These are phyloP conservation scores for Lipomyces yamadae DNA, from an alignment of 805 yeast species.

Conservation along the genomic window DNA sequence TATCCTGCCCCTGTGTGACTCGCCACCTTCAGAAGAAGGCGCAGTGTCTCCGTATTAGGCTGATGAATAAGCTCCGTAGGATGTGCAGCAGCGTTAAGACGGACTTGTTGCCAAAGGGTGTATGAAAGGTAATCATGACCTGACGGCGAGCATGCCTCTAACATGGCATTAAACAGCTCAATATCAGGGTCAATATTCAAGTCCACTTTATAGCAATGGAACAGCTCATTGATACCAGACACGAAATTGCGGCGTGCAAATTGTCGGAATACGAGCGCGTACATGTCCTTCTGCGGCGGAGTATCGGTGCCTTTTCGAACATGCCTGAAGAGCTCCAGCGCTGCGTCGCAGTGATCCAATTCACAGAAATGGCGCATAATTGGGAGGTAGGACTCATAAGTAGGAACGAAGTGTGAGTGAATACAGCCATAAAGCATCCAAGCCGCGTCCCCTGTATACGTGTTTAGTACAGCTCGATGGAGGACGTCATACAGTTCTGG, in stretches of 20 bases:
- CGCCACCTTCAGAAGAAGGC: conserved; percentile 67
- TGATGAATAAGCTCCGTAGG: conserved; percentile 39
- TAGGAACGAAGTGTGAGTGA: conserved; percentile 59
- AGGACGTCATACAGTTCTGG: conserved; percentile 52
- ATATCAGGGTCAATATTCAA: conserved; percentile 59
- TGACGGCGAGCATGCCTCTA: conserved; percentile 67
- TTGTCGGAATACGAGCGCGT: conserved; percentile 60
- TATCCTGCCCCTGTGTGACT: conserved; percentile 59
- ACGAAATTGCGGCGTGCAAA: conserved; percentile 65
- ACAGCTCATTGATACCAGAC: conserved; percentile 69
- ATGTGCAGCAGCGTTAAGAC: conserved; percentile 57
- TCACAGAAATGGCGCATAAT: conserved; percentile 61
- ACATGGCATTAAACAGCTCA: conserved; percentile 61
- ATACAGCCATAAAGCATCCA: conserved; percentile 66
- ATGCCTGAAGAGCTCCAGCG: conserved; percentile 64
- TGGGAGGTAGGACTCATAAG: conserved; percentile 63
- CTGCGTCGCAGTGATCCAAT: conserved; percentile 61
- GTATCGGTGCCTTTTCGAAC: conserved; percentile 50
- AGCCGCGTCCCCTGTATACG: conserved; percentile 50
- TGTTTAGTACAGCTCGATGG: conserved; percentile 52
- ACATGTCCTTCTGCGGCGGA: conserved; percentile 54
- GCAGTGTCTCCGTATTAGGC: conserved; percentile 64
- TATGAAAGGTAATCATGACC: conserved; percentile 59
- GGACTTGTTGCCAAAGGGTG: conserved; percentile 64
- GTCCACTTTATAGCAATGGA: conserved; percentile 68